Conservation (phyloP, 306 rosid genomes). For the Malus sylvestris region DNA sequence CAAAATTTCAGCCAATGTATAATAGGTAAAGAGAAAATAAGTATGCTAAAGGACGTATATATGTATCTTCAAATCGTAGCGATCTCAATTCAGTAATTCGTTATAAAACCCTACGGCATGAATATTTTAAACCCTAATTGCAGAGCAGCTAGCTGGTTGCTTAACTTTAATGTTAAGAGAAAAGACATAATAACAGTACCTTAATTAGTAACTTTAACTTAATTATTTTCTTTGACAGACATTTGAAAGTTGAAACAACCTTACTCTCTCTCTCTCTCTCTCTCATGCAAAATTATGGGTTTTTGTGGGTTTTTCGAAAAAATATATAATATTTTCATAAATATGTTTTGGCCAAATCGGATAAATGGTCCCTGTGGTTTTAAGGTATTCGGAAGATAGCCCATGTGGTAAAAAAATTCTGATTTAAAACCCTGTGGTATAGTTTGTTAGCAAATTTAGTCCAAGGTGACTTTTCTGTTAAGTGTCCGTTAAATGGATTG, state of each 20-base stretch:
- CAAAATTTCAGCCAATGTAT: neutral
- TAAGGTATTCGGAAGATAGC: too few species aligned
- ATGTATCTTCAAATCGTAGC: neutral
- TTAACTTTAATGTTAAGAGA: neutral
- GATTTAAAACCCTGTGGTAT: too few species aligned
- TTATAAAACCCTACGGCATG: conserved; percentile 14
- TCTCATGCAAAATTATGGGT: neutral
- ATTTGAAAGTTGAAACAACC: neutral
- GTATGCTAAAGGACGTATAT: neutral
- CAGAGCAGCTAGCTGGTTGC: neutral
- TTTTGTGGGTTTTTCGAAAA: neutral
- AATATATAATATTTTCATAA: conserved; percentile 4
- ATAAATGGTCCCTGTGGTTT: too few species aligned
- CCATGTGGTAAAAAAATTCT: too few species aligned
- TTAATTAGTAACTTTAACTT: conserved; percentile 2
- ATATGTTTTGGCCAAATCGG: too few species aligned
- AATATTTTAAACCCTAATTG: conserved; percentile 29
- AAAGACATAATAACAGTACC: neutral
- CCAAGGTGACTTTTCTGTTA: too few species aligned
- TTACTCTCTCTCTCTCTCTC: neutral
- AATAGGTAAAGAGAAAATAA: neutral
- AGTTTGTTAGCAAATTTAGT: too few species aligned
- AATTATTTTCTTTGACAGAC: neutral
- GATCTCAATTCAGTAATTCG: neutral
- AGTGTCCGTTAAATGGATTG: too few species aligned